Conservation (phyloP, 225 moss, liverwort and hornwort species). For the Asterella californica region DNA sequence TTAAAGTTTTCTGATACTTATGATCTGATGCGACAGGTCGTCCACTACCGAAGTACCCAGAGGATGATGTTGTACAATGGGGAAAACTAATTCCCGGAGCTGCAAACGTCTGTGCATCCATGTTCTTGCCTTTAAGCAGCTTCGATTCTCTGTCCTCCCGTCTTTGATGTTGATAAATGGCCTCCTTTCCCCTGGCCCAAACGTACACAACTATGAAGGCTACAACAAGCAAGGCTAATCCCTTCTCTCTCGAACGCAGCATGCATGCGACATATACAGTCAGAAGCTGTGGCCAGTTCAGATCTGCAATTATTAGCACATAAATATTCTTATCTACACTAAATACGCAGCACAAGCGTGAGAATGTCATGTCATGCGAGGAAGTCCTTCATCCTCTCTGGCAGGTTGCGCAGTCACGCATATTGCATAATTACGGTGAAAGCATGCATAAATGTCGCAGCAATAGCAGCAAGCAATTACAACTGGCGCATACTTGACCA, state of each 20-base stretch:
- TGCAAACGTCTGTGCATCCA: conserved; percentile 42
- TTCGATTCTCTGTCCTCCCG: conserved; percentile 63
- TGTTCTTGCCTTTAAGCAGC: conserved; percentile 43
- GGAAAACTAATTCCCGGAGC: conserved; percentile 43
- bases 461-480: not conserved
- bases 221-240: conserved; percentile 6
- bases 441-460: not conserved
- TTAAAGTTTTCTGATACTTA: conserved; percentile 90
- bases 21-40: conserved; percentile 68
- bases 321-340: not conserved
- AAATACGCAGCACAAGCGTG: not conserved
- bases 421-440: not conserved
- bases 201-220: conserved; percentile 22
- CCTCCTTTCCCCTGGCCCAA: conserved; percentile 74
- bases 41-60: conserved; percentile 59
- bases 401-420: not conserved
- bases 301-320: not conserved
- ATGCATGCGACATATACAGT: conserved; percentile 7
- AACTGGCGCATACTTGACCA: not conserved
- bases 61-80: conserved; percentile 57
- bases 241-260: conserved; percentile 12
- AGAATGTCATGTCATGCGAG: not conserved
- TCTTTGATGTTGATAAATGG: conserved; percentile 52
- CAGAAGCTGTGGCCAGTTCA: not conserved
- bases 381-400: not conserved